A percentile compares a stretch with the other conserved stretches of the same genome.
Evolutionary conservation across 1,284 basidiomycete species (phyloP).

Genomic region (Boletus semigastroideus): DNA sequence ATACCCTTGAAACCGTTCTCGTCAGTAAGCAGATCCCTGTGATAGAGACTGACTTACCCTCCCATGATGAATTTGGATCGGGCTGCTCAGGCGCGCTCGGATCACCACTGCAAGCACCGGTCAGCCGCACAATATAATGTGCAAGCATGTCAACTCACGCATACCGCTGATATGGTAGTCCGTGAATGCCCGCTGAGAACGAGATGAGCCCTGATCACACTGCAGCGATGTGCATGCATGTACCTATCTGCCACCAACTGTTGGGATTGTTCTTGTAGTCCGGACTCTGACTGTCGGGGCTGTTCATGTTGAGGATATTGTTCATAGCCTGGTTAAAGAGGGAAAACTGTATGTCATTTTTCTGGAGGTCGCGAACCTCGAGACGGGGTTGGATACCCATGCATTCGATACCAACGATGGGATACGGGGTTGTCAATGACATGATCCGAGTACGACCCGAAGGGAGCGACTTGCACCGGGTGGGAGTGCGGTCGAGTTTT

Average conservation of each 20-base stretch:
- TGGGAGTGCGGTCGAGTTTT: neutral
- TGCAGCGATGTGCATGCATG: neutral
- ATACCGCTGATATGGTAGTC: conserved; percentile 13
- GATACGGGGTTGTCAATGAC: conserved; percentile 13
- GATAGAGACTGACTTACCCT: neutral
- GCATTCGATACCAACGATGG: neutral
- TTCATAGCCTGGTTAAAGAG: conserved; percentile 16
- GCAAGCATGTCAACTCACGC: neutral
- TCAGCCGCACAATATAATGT: neutral
- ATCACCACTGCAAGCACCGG: conserved; percentile 10
- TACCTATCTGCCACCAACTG: conserved; percentile 21
- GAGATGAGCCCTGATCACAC: neutral
- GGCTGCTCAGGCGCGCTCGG: conserved; percentile 5
- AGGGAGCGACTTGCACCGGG: neutral
- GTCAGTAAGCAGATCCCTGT: neutral
- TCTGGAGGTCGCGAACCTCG: conserved; percentile 15
- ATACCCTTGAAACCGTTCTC: conserved; percentile 9
- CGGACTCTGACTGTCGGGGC: neutral
- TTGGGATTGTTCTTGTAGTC: conserved; percentile 14
- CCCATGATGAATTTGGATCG: conserved; percentile 3
- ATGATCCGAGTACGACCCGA: conserved; percentile 1
- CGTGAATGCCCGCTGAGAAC: conserved; percentile 13
- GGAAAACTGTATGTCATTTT: conserved; percentile 13
- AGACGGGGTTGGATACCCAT: conserved; percentile 13
- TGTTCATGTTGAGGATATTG: conserved; percentile 8